Evolutionary conservation across 2,329 filamentous ascomycete genomes (phyloP), one percentile per base, ranked within the genome.

Genomic region (Scedosporium dehoogii): DNA sequence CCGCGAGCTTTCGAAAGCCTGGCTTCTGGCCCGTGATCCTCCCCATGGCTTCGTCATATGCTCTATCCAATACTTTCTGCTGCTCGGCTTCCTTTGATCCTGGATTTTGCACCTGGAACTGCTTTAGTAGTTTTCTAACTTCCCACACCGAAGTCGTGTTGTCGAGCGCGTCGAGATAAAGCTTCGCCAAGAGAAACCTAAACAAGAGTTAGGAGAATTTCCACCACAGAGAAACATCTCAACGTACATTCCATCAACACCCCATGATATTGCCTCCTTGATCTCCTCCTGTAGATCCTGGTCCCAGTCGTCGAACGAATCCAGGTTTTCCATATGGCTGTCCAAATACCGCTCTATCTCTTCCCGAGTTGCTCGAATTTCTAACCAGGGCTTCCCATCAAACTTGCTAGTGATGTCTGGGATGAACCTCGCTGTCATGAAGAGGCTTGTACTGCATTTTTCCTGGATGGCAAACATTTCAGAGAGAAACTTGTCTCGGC

Each of bases 31-130:
- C 63, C n/a, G 73, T 58, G 33, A 82, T 79, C 23, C 78, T 69
- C 2, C 74, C 44, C 68, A 82, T 76, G 0, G 75, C 73, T 0
- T 74, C 64, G 0, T 71, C 63, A 56, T 84, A 84, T 0, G 75
- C 74, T 6, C 66, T 4, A 14, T 76, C 67, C 14, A 76, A 74
- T 3, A 69, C 70, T 14, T 67, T 65, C 68, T 33, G 62, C 12
- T 38, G 33, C 33, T 38, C 33, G 33, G 10, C 33, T 38, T 12
- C 33, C 10, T 38, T 38, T 38, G 33, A 38, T 38, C 33, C 33
- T 38, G 10, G 10, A 12, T 0, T 38, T 38, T 38, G 33, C 33
- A 14, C 33, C 33, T 38, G 10, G 10, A 38, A 38, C 33, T 38
- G 33, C 10, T 4, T 38, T 1, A 81, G 64, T 2, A 72, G 69